Percentiles rank a stretch among this genome's conserved stretches.
Evolutionary conservation across 1,284 basidiomycete species (phyloP).

Genomic region (Rhodotorula sp.): DNA sequence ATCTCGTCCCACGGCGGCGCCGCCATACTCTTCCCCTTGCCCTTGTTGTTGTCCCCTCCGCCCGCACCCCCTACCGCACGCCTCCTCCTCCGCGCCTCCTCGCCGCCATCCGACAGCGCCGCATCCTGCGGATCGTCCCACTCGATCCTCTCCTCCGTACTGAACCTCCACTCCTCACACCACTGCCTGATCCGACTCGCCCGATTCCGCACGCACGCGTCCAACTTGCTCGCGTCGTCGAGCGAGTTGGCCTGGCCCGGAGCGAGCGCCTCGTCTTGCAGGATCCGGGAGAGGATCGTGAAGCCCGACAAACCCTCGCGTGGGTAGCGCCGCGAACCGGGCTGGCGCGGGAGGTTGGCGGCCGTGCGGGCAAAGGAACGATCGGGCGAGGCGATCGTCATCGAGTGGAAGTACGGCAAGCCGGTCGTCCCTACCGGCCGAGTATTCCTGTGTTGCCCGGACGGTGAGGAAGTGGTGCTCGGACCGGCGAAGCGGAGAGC

Average conservation of each 20-base stretch:
- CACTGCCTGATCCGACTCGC: conserved; percentile 15
- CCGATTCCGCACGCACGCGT: conserved; percentile 14
- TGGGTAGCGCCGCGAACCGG: conserved; percentile 27
- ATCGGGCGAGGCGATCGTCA: conserved; percentile 14
- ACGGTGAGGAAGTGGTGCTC: not conserved
- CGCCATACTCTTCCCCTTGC: conserved; percentile 16
- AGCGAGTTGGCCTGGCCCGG: conserved; percentile 36
- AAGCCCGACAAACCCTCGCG: conserved; percentile 42
- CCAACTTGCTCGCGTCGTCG: conserved; percentile 38
- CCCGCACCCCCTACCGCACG: conserved; percentile 5
- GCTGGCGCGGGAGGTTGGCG: conserved; percentile 23
- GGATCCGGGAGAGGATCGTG: conserved; percentile 43
- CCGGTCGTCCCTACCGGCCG: conserved; percentile 1
- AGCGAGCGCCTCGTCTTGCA: conserved; percentile 41
- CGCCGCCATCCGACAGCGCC: not conserved
- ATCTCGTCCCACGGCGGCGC: conserved; percentile 41
- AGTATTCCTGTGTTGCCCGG: not conserved
- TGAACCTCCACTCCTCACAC: conserved; percentile 45
- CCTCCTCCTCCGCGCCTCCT: conserved; percentile 2
- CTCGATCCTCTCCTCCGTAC: conserved; percentile 20
- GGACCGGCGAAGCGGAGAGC: conserved; percentile 22
- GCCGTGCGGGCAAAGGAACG: conserved; percentile 38
- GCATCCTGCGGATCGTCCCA: conserved; percentile 23
- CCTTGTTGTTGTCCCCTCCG: conserved; percentile 2
- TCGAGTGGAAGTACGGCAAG: conserved; percentile 9